phyloP scores from a whole-genome alignment of 441 rosid species.

The Populus trichocarpa region DNA sequence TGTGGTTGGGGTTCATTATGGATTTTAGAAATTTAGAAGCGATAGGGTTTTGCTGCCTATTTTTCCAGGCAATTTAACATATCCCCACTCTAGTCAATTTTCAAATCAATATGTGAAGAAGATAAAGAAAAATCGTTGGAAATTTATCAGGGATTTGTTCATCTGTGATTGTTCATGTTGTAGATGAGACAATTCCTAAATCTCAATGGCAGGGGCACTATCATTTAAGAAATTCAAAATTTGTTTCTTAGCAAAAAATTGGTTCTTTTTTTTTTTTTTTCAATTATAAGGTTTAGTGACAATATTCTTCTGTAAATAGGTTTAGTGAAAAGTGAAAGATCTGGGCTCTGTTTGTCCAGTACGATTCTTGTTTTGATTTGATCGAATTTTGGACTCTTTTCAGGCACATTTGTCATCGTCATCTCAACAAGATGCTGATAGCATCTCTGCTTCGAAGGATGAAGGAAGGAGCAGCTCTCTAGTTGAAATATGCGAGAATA shows the following conservation, averaged over 20 bases:
- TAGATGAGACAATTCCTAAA: not conserved
- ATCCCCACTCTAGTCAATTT: not conserved
- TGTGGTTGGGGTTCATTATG: not conserved
- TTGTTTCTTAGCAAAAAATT: not conserved
- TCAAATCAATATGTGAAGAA: not conserved
- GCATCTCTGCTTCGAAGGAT: constrained; percentile 18
- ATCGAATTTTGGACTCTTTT: constrained; percentile 10
- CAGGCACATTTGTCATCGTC: constrained; percentile 58
- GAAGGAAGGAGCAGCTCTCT: constrained; percentile 30
- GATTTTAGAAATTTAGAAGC: not conserved
- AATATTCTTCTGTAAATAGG: not conserved
- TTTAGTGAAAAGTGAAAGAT: not conserved
- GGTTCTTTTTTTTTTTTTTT: too few relatives aligned
- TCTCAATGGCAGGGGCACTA: not conserved
- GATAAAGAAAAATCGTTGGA: not conserved
- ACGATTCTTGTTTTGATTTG: constrained; percentile 1
- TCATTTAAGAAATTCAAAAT: not conserved
- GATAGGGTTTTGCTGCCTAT: not conserved
- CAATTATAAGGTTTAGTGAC: not conserved
- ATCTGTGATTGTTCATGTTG: not conserved
- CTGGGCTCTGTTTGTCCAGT: not conserved
- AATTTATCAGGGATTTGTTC: not conserved
- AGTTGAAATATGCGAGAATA: constrained; percentile 53
- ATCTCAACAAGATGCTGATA: constrained; percentile 18
- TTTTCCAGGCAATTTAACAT: not conserved